phyloP scores from a whole-genome alignment of 371 early-diverging fungal genomes.

The Mucor mucedo region DNA sequence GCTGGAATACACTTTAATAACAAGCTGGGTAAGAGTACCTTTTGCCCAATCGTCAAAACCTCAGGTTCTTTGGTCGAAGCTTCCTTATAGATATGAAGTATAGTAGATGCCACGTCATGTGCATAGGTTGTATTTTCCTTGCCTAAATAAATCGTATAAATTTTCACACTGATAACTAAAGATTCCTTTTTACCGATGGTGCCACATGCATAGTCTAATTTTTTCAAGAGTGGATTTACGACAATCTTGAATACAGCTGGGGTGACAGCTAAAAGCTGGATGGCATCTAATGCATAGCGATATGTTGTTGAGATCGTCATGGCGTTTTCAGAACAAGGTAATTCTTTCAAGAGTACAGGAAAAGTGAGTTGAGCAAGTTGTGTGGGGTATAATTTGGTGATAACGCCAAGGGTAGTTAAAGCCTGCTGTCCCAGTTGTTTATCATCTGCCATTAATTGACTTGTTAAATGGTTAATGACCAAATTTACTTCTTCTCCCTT shows the following conservation, averaged over 20 bases:
- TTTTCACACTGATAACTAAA: too few relatives aligned
- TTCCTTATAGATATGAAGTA: slow-evolving; percentile 21
- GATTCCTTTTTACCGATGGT: slow-evolving; percentile 10
- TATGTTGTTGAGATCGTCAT: slow-evolving; percentile 3
- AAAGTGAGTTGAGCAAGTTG: slow-evolving; percentile 24
- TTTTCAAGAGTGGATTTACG: slow-evolving; percentile 16
- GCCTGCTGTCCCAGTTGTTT: slow-evolving; percentile 6
- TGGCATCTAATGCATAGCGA: slow-evolving; percentile 11
- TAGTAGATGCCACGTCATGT: slow-evolving; percentile 20
- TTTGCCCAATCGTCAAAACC: slow-evolving; percentile 21
- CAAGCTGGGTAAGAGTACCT: slow-evolving; percentile 24
- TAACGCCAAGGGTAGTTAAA: slow-evolving; percentile 22
- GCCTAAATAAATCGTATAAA: slow-evolving; percentile 2
- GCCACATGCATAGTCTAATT: slow-evolving; percentile 21
- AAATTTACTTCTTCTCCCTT: slow-evolving; percentile 53
- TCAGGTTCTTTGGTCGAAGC: slow-evolving; percentile 20
- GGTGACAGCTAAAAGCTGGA: slow-evolving; percentile 11
- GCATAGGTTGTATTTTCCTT: slow-evolving; percentile 18
- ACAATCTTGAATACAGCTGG: slow-evolving; percentile 28
- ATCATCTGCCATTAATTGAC: slow-evolving; percentile 21
- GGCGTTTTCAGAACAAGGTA: slow-evolving; percentile 1
- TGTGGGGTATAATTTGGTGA: slow-evolving; percentile 25
- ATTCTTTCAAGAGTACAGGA: slow-evolving; percentile 18
- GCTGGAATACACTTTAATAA: slow-evolving; percentile 11
- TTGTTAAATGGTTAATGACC: slow-evolving; percentile 28